These are phyloP conservation scores for Hansenula lynferdii DNA, from an alignment of 1,139 yeast genomes.

Conservation along the genomic window DNA sequence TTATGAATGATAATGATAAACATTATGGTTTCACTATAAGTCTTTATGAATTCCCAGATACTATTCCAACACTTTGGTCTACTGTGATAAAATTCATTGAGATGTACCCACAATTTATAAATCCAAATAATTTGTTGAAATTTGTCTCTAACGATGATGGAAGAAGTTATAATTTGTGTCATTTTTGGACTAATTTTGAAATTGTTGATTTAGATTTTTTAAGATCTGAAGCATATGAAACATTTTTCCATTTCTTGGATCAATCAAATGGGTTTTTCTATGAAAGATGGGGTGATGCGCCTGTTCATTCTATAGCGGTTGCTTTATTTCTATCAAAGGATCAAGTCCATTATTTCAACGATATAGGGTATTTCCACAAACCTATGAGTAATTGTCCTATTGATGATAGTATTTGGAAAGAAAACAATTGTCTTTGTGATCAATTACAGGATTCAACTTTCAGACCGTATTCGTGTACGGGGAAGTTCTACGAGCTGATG, in stretches of 20 bases:
- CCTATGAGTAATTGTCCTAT: conserved; percentile 61
- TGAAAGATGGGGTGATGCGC: conserved; percentile 72
- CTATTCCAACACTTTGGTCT: conserved; percentile 60
- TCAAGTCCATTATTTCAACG: conserved; percentile 48
- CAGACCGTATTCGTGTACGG: conserved; percentile 38
- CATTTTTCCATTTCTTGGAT: conserved; percentile 46
- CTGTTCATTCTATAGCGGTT: conserved; percentile 57
- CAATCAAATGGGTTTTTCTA: conserved; percentile 56
- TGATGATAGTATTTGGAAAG: conserved; percentile 36
- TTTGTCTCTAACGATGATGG: conserved; percentile 46
- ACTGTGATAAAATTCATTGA: conserved; percentile 46
- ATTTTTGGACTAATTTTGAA: conserved; percentile 72
- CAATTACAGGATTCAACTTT: conserved; percentile 34
- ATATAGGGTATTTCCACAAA: conserved; percentile 53
- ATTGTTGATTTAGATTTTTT: conserved; percentile 52
- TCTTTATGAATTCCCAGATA: conserved; percentile 51
- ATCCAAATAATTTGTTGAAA: conserved; percentile 41
- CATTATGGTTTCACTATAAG: conserved; percentile 66
- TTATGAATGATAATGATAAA: conserved; percentile 56
- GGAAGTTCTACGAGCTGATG: conserved; percentile 42
- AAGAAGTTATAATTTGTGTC: conserved; percentile 54
- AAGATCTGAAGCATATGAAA: conserved; percentile 44
- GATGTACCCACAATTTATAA: conserved; percentile 40
- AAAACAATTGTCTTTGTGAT: conserved; percentile 49
- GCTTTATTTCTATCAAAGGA: conserved; percentile 43